Evolutionary conservation across 345 rosid genomes (phyloP), one percentile per base, ranked within the genome.

Genomic region (Stellera chamaejasme): DNA sequence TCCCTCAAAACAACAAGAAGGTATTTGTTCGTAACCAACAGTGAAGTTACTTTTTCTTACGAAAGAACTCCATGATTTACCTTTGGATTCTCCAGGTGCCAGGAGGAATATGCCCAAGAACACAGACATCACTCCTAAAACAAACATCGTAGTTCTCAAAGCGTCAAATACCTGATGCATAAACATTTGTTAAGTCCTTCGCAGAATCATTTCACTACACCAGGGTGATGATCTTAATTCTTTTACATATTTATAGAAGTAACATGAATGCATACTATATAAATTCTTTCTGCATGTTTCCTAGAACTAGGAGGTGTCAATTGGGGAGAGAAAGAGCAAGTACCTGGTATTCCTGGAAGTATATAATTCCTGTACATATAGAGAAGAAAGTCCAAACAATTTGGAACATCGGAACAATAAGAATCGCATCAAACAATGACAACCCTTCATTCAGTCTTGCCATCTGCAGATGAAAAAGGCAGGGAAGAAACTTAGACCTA

Each of bases 381-480:
- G 99, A 93, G 76, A 93, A 93, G 85, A 89, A 93, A 59, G 99
- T 89, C 99, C 99, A 93, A 59, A 86, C 97, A 72, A 93, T 93
- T 77, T 93, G 97, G 76, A 93, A 93, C 99, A 93, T 93, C 4
- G 99, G 99, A 76, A 93, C 99, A 60, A 93, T 93, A 52, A 89
- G 89, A 64, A 93, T 87, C 57, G 99, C 99, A 71, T 93, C 99
- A 43, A 82, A 93, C 43, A 84, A 69, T 23, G 99, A 72, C 72
- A 93, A 73, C 52, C 99, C 99, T 70, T 89, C 97, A 60, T 93
- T 93, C 76, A 93, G 72, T 66, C 99, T 81, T 49, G 99, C 71
- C 99, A 89, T 81, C 99, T 93, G 91, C 68, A 75, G 43, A 60
- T 62, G 26, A 50, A 19, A 53, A 46, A 62, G 23, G 26, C 50